phyloP scores from a whole-genome alignment of 768 basidiomycete genomes.

The Pholiota molesta region DNA sequence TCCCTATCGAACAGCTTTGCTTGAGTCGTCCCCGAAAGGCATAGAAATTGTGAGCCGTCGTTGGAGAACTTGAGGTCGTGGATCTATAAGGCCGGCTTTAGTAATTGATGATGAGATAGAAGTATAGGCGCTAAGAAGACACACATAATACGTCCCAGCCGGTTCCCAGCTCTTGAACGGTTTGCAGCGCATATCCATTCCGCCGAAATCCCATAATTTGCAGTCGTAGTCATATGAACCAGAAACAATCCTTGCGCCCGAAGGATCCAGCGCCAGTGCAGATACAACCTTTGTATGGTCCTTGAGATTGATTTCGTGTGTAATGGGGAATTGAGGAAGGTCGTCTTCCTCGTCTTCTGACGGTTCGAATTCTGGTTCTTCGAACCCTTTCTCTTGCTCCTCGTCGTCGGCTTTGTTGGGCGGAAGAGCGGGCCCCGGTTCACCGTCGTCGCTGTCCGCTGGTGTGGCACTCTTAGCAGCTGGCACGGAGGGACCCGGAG shows the following conservation, averaged over 20 bases:
- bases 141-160: constrained; percentile 88
- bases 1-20: constrained; percentile 91
- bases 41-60: constrained; percentile 84
- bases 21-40: constrained; percentile 86
- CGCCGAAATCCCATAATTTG: constrained; percentile 99
- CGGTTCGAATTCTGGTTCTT: constrained; percentile 63
- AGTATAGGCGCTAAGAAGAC: constrained; percentile 27
- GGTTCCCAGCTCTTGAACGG: constrained; percentile 98
- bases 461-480: not conserved
- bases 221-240: constrained; percentile 98
- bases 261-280: constrained; percentile 89
- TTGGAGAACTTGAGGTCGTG: constrained; percentile 90
- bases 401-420: constrained; percentile 15
- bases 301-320: constrained; percentile 90
- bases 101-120: constrained; percentile 8
- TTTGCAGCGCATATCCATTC: constrained; percentile 88
- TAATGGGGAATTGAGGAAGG: constrained; percentile 73
- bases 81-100: constrained; percentile 51
- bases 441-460: constrained; percentile 28
- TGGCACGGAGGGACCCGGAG: constrained; percentile 21
- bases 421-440: constrained; percentile 29
- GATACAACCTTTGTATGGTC: constrained; percentile 97
- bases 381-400: constrained; percentile 24
- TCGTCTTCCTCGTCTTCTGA: constrained; percentile 53
- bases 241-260: constrained; percentile 88